Base-by-base conservation (phyloP, 164 flowering plant species). In the Magnolia kwangsiensis region DNA sequence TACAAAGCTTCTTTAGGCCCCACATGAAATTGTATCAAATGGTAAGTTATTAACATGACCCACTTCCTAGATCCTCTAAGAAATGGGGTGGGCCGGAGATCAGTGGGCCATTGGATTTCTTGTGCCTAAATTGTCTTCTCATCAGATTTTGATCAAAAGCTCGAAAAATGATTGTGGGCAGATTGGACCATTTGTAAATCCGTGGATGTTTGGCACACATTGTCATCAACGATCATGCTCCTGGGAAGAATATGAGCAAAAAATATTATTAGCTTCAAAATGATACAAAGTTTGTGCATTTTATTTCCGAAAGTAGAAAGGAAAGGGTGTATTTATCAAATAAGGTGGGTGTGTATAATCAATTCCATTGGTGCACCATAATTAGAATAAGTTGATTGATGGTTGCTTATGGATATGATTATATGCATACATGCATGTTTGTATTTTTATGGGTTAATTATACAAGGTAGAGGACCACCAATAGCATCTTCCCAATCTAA, bases 121-220 rank as follows among this genome's bases (percentile, higher is more conserved):
- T 19, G 21, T 45, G 31, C 68, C 21, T 13, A 4, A n/a, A n/a
- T 67, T 18, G 18, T 16, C 9, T n/a, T 73, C 24, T 16, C 50
- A 67, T 37, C 18, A 13, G 19, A 18, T 63, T n/a, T 9, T 24
- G 5, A 76, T 90, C 85, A 89, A 73, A 85, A 90, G 83, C 59
- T 83, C 9, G 91, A 67, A 84, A 90, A 91, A 64, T 88, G 96
- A 78, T 77, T 80, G 70, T 89, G 92, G 61, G 88, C 69, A 1
- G 59, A 69, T 74, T 90, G 96, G 76, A 91, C 85, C 91, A 89
- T 89, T 64, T 94, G 98, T 81, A 92, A 64, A 64, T 92, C 96
- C 0, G 90, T 85, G 2, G 87, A 85, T 5, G 93, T 90, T 79
- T 91, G 93, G 84, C 90, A 88, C 20, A 94, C 88, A 70, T 77